Evolutionary conservation across 805 yeast species (phyloP).

Genomic region (Candida ulmi): DNA sequence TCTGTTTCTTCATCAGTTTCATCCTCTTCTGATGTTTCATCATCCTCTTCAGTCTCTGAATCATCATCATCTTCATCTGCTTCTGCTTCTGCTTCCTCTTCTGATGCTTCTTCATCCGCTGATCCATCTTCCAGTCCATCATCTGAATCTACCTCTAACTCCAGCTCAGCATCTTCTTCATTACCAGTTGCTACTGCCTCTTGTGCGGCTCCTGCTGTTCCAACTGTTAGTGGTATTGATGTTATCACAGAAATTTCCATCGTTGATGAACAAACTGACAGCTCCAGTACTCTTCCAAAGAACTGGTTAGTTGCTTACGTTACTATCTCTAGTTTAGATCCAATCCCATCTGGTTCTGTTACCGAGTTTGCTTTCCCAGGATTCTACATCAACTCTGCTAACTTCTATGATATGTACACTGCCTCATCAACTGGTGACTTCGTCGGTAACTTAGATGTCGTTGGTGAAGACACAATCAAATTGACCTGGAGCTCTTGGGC

Average conservation of each 20-base stretch:
- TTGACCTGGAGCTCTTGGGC: slow-evolving; percentile 3
- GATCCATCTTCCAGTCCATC: no score
- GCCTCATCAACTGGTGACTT: background rate
- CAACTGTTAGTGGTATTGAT: slow-evolving; percentile 4
- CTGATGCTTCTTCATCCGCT: background rate
- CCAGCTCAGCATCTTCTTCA: background rate
- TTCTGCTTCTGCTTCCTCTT: slow-evolving; percentile 30
- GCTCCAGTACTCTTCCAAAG: background rate
- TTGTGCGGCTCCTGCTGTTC: background rate
- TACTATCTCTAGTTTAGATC: background rate
- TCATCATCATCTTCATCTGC: slow-evolving; percentile 9
- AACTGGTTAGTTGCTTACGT: slow-evolving; percentile 5
- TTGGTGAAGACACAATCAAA: background rate
- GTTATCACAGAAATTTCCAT: slow-evolving; percentile 1
- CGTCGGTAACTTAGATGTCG: background rate
- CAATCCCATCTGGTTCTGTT: slow-evolving; percentile 3
- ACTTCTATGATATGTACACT: background rate
- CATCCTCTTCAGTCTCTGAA: slow-evolving; percentile 1
- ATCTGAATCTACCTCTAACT: no score
- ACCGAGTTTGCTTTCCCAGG: slow-evolving; percentile 6
- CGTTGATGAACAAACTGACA: slow-evolving; percentile 1
- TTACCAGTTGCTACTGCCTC: background rate
- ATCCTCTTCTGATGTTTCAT: background rate
- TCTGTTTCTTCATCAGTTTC: background rate
- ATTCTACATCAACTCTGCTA: background rate